Percentiles rank a stretch among this genome's conserved stretches.
Conservation (phyloP, 495 filamentous ascomycete genomes). For the Penicillium salamii region DNA sequence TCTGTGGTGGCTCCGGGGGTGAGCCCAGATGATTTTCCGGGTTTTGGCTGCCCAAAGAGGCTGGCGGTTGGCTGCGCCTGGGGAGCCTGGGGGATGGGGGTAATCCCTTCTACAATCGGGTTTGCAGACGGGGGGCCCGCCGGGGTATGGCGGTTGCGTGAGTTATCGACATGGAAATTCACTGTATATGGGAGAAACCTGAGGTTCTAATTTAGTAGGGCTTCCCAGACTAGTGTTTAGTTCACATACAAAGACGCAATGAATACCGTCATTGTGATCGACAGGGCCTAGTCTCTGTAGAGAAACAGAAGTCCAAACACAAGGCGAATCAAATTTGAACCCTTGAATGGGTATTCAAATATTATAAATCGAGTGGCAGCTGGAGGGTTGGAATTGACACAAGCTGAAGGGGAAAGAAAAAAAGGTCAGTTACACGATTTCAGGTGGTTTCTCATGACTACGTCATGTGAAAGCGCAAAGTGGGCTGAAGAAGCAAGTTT, state of each 20-base stretch:
- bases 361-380: not conserved
- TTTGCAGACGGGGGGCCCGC: constrained; percentile 35
- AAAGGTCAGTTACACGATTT: constrained; percentile 24
- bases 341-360: not conserved
- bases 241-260: constrained; percentile 75
- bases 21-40: constrained; percentile 36
- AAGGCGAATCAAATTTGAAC: not conserved
- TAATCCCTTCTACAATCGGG: constrained; percentile 20
- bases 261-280: constrained; percentile 71
- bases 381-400: constrained; percentile 1
- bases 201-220: constrained; percentile 5
- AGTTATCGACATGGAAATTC: constrained; percentile 57
- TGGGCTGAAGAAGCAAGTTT: constrained; percentile 9
- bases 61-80: too few relatives aligned
- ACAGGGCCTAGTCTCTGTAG: not conserved
- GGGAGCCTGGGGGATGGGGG: constrained; percentile 37
- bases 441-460: constrained; percentile 39
- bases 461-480: constrained; percentile 35
- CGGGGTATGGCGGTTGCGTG: constrained; percentile 23
- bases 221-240: not conserved
- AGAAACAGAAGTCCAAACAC: constrained; percentile 4
- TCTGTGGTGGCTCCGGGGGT: constrained; percentile 61
- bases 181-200: constrained; percentile 91
- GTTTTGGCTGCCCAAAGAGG: constrained; percentile 37
- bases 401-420: constrained; percentile 21